phyloP scores from a whole-genome alignment of 106 monocot genomes.

The Cymbidium sinense region DNA sequence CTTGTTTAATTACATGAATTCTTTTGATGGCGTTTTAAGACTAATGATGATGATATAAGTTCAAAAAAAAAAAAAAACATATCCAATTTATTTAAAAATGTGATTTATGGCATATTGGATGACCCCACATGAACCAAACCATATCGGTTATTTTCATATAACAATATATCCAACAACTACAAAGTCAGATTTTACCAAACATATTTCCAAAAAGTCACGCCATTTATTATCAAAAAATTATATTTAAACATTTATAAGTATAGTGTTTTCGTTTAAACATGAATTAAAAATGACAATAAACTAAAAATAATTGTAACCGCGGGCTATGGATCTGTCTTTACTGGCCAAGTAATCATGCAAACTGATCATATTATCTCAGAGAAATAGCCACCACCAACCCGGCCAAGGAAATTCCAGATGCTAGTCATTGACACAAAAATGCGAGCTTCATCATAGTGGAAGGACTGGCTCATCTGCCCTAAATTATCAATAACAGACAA shows the following conservation, averaged over 20 bases:
- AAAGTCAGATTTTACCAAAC: no score
- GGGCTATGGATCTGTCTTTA: no score
- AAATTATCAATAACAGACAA: conserved; percentile 85
- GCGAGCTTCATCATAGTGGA: conserved; percentile 62
- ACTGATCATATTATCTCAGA: conserved; percentile 53
- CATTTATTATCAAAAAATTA: background rate
- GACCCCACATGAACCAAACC: no score
- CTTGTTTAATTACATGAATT: no score
- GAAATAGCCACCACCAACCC: conserved; percentile 72
- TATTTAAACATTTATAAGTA: background rate
- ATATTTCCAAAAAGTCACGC: background rate
- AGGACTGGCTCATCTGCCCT: conserved; percentile 79
- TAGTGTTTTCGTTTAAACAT: background rate
- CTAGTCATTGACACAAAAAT: conserved; percentile 88
- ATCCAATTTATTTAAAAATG: no score
- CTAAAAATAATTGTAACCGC: background rate
- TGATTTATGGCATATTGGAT: no score
- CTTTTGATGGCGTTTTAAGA: no score
- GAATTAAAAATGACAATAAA: background rate
- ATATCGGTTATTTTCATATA: no score
- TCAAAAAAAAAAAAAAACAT: no score
- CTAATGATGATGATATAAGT: no score
- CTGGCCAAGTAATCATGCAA: no score
- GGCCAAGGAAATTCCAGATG: conserved; percentile 92
- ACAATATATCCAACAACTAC: no score